phyloP scores from a whole-genome alignment of 225 moss, liverwort and hornwort species.

The Physcomitrium patens region DNA sequence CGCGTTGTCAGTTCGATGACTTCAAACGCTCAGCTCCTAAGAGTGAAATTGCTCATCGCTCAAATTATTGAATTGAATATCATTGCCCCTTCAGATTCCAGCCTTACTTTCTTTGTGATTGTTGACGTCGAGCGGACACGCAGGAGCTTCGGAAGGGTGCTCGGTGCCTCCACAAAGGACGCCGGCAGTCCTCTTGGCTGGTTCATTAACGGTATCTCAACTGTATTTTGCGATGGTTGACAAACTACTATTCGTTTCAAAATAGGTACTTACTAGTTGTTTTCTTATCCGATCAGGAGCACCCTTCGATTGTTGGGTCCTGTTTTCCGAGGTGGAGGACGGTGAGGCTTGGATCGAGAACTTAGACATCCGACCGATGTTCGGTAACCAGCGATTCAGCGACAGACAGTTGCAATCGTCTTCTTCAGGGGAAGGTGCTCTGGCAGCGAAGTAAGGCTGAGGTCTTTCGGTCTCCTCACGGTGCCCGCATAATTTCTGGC shows the following conservation, averaged over 20 bases:
- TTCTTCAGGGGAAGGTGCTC: slow-evolving; percentile 29
- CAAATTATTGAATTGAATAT: background rate
- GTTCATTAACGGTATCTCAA: slow-evolving; percentile 23
- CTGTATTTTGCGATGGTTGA: slow-evolving; percentile 9
- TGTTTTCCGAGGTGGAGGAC: background rate
- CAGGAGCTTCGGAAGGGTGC: background rate
- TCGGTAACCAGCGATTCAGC: slow-evolving; percentile 7
- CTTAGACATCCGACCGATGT: background rate
- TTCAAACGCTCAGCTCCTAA: background rate
- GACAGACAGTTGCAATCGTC: slow-evolving; percentile 42
- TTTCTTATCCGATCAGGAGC: background rate
- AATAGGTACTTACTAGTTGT: background rate
- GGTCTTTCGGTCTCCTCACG: slow-evolving; percentile 21
- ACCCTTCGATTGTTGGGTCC: slow-evolving; percentile 5
- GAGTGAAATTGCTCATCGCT: slow-evolving; percentile 2
- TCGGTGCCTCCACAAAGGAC: background rate
- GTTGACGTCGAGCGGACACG: slow-evolving; percentile 37
- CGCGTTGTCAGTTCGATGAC: background rate
- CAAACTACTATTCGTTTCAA: background rate
- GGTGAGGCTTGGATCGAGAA: background rate
- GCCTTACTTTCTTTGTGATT: background rate
- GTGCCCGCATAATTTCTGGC: slow-evolving; percentile 15
- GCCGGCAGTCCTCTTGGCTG: slow-evolving; percentile 25
- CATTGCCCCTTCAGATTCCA: background rate
- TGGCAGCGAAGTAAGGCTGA: slow-evolving; percentile 16